phyloP scores from a whole-genome alignment of 352 stramenopile species.

The Phytophthora tubulina region DNA sequence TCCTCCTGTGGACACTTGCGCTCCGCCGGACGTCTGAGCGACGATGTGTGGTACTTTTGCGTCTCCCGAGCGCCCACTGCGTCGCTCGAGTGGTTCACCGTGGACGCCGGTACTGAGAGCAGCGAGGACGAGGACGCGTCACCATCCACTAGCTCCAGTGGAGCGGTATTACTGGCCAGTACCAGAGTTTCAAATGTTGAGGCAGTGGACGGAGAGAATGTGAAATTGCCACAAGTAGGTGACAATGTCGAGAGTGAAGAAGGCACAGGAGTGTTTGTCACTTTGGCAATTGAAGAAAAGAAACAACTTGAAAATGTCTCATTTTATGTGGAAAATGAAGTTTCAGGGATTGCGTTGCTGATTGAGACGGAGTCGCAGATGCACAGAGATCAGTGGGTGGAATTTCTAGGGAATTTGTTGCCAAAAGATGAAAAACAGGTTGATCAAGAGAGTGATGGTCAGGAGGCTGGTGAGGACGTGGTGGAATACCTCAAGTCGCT shows the following conservation, averaged over 20 bases:
- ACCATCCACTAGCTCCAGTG: constrained; percentile 9
- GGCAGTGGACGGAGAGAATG: constrained; percentile 46
- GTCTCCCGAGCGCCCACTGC: constrained; percentile 25
- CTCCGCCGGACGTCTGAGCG: constrained; percentile 33
- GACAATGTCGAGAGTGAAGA: constrained; percentile 10
- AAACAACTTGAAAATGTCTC: constrained; percentile 48
- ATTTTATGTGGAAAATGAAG: constrained; percentile 61
- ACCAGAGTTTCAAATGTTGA: constrained; percentile 57
- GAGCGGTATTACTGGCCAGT: constrained; percentile 41
- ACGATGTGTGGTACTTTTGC: constrained; percentile 67
- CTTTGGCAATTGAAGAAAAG: constrained; percentile 28
- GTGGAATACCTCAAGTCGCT: constrained; percentile 37
- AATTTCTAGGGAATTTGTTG: constrained; percentile 34
- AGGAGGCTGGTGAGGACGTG: constrained; percentile 27
- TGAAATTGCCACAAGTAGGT: constrained; percentile 30
- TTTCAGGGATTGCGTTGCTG: constrained; percentile 24
- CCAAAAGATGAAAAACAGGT: constrained; percentile 4
- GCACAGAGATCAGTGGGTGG: constrained; percentile 48
- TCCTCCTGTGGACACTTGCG: constrained; percentile 16
- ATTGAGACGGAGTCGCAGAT: constrained; percentile 41
- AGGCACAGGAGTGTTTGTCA: constrained; percentile 15
- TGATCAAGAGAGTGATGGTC: constrained; percentile 14
- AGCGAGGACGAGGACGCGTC: constrained; percentile 36
- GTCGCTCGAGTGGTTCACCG: constrained; percentile 53
- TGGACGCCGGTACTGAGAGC: constrained; percentile 46